phyloP scores from a whole-genome alignment of 495 filamentous ascomycete genomes.

The Bacidia rubella region DNA sequence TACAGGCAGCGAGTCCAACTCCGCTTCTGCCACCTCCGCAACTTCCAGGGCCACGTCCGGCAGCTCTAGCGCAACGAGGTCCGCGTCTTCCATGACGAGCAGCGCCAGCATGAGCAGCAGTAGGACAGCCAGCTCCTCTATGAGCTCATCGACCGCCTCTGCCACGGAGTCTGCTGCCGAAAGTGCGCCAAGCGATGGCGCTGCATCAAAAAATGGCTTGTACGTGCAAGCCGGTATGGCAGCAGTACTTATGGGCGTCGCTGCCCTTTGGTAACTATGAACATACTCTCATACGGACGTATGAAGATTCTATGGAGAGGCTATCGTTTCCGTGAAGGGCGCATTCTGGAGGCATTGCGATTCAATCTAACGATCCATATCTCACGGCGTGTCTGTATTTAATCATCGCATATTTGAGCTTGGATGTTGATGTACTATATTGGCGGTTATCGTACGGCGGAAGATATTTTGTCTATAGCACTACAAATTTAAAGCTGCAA shows the following conservation, averaged over 20 bases:
- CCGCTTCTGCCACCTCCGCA: slow-evolving; percentile 17
- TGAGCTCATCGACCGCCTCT: background rate
- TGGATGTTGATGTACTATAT: background rate
- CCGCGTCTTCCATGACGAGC: slow-evolving; percentile 3
- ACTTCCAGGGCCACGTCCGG: background rate
- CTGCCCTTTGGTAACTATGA: background rate
- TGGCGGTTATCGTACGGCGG: background rate
- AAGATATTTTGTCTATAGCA: background rate
- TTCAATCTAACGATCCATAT: background rate
- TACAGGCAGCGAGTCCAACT: slow-evolving; percentile 23
- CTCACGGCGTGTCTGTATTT: background rate
- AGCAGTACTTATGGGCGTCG: slow-evolving; percentile 7
- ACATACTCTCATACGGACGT: no score
- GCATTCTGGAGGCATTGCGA: background rate
- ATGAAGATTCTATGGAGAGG: background rate
- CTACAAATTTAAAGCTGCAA: no score
- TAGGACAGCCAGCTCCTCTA: no score
- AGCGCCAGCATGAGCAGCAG: no score
- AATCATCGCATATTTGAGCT: background rate
- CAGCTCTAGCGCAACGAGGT: background rate
- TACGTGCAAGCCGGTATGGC: slow-evolving; percentile 7
- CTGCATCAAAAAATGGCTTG: slow-evolving; percentile 2
- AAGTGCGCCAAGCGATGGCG: slow-evolving; percentile 4
- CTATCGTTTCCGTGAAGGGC: background rate
- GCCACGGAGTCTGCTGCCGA: no score